Conservation (phyloP, 352 stramenopile genomes). For the Sclerospora graminicola region DNA sequence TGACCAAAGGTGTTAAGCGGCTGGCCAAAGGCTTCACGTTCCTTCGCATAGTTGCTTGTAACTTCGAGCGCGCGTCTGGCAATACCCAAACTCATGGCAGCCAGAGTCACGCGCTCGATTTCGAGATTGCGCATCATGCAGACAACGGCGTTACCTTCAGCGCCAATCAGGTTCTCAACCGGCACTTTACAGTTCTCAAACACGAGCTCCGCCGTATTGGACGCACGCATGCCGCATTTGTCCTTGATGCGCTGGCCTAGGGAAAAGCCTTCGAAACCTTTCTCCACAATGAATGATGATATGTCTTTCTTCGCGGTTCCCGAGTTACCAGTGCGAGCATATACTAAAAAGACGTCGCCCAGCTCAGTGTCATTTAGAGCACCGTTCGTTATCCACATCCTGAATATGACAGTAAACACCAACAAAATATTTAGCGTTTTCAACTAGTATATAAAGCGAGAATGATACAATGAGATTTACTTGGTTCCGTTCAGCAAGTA, state of each 20-base stretch:
- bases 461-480: conserved; percentile 23
- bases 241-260: conserved; percentile 97
- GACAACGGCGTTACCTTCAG: conserved; percentile 61
- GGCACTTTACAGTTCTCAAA: conserved; percentile 96
- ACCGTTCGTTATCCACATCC: conserved; percentile 99
- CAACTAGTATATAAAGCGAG: neutral
- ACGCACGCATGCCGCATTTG: conserved; percentile 97
- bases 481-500: conserved; percentile 88
- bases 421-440: neutral
- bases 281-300: conserved; percentile 97
- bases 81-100: conserved; percentile 95
- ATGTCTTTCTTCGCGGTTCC: conserved; percentile 86
- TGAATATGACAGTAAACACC: conserved; percentile 11
- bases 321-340: conserved; percentile 90
- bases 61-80: conserved; percentile 94
- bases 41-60: conserved; percentile 92
- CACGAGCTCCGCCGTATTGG: conserved; percentile 96
- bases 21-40: conserved; percentile 92
- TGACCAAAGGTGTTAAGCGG: conserved; percentile 87
- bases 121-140: conserved; percentile 98
- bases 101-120: conserved; percentile 96
- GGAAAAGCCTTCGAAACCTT: conserved; percentile 92
- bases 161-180: conserved; percentile 88
- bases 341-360: conserved; percentile 97
- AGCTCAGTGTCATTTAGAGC: conserved; percentile 91